Percentiles rank a stretch among this genome's conserved stretches.
Conservation (phyloP, 768 basidiomycete species). For the Russula earlei region DNA sequence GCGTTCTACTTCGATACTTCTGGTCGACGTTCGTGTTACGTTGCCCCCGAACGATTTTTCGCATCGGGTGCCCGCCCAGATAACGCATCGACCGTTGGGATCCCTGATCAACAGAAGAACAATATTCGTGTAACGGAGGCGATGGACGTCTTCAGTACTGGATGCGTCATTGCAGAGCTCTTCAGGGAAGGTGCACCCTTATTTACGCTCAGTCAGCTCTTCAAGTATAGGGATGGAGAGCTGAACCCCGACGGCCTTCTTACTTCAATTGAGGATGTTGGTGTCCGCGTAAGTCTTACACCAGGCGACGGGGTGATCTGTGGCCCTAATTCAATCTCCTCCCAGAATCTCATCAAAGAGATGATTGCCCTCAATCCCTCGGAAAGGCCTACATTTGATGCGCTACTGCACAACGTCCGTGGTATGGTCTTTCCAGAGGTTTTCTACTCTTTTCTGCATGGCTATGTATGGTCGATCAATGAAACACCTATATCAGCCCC, state of each 20-base stretch:
- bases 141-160: slow-evolving; percentile 95
- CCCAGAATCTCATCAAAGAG: slow-evolving; percentile 72
- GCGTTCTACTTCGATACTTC: slow-evolving; percentile 98
- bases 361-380: slow-evolving; percentile 83
- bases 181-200: slow-evolving; percentile 90
- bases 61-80: slow-evolving; percentile 55
- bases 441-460: slow-evolving; percentile 92
- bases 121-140: slow-evolving; percentile 84
- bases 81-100: background rate
- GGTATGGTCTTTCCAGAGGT: slow-evolving; percentile 81
- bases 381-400: slow-evolving; percentile 73
- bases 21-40: slow-evolving; percentile 85
- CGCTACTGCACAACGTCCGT: slow-evolving; percentile 61
- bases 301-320: slow-evolving; percentile 4
- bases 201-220: slow-evolving; percentile 90
- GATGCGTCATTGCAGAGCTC: slow-evolving; percentile 92
- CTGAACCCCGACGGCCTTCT: slow-evolving; percentile 66
- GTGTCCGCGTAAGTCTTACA: slow-evolving; percentile 57
- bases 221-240: slow-evolving; percentile 87
- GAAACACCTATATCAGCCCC: slow-evolving; percentile 47
- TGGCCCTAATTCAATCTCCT: background rate
- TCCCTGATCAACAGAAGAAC: slow-evolving; percentile 49
- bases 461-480: slow-evolving; percentile 75
- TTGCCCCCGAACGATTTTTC: slow-evolving; percentile 95
- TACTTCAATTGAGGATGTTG: slow-evolving; percentile 66